Evolutionary conservation across 352 stramenopile species (phyloP).

Genomic region (Pythium aquatile): DNA sequence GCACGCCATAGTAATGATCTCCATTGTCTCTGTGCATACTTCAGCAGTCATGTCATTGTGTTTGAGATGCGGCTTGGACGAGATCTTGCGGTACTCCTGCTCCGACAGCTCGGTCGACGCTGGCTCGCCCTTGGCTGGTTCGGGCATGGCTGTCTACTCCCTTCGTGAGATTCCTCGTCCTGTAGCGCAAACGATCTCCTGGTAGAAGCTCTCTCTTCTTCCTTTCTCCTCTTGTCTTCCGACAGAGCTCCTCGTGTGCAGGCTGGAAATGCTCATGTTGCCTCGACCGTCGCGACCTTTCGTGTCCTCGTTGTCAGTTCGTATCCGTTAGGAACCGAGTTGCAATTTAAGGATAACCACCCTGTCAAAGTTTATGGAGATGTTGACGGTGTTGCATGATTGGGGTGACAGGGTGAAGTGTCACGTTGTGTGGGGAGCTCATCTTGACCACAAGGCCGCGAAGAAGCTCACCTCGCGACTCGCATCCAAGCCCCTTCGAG

Average conservation of each 20-base stretch:
- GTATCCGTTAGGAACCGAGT: slow-evolving; percentile 6
- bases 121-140: slow-evolving; percentile 44
- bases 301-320: slow-evolving; percentile 5
- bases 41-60: slow-evolving; percentile 92
- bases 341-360: neutral
- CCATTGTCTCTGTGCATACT: slow-evolving; percentile 93
- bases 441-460: neutral
- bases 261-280: neutral
- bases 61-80: slow-evolving; percentile 76
- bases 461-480: neutral
- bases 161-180: no score
- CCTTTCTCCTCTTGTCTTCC: neutral
- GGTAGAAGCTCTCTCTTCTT: neutral
- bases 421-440: slow-evolving; percentile 5
- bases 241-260: neutral
- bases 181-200: no score
- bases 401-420: neutral
- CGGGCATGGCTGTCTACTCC: slow-evolving; percentile 40
- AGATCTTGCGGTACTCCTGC: slow-evolving; percentile 84
- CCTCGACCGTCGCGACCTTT: slow-evolving; percentile 22
- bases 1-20: slow-evolving; percentile 96
- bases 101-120: slow-evolving; percentile 54
- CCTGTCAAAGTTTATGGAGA: neutral
- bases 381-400: slow-evolving; percentile 1
- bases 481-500: neutral